Evolutionary conservation across 495 filamentous ascomycete species (phyloP), one percentile per base, ranked within the genome.

Genomic region (Hypoxylon rickii): DNA sequence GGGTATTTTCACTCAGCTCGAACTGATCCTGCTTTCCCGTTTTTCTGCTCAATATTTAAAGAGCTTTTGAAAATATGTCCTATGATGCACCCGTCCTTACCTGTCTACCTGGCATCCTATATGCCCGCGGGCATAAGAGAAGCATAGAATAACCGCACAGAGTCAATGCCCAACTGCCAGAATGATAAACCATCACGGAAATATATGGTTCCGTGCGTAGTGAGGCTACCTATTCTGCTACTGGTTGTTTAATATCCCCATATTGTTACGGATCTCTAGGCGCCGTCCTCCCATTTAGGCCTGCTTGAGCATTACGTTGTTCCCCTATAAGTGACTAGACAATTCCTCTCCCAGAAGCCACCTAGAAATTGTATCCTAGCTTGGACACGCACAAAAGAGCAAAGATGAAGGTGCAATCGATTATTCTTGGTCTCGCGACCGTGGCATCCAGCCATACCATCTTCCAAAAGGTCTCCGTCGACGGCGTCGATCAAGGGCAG

Each of bases 401-500:
- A 53, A 50, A 10, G 1, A 63, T 63, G 59, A 63, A 57, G 53
- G 59, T 57, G 7, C 52, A 47, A 41, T 57, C 59, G 37, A 51
- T 62, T 22, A 57, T 63, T 18, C 53, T 63, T 18, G 37, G 52
- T 38, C 59, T 63, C 26, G 42, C 44, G 3, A 38, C 52, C 34
- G 6, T 63, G 32, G 59, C 59, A 12, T 57, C 59, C 26, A 33
- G 52, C 22, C 59, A 63, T 24, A 44, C 52, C 31, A 63, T 63
- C 43, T 78, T 79, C 65, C 76, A 81, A 54, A 73, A 72, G 41
- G 59, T 83, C 15, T 76, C 76, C 3, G 74, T 83, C 44, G 76
- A 82, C 39, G 78, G 74, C n/a, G 70, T 66, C 11, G 80, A 81
- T 45, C 68, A 80, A 47, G 80, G 81, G 33, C 76, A 79, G 55